Evolutionary conservation across 1,284 basidiomycete genomes (phyloP).

Genomic region (Agroathelia rolfsii): DNA sequence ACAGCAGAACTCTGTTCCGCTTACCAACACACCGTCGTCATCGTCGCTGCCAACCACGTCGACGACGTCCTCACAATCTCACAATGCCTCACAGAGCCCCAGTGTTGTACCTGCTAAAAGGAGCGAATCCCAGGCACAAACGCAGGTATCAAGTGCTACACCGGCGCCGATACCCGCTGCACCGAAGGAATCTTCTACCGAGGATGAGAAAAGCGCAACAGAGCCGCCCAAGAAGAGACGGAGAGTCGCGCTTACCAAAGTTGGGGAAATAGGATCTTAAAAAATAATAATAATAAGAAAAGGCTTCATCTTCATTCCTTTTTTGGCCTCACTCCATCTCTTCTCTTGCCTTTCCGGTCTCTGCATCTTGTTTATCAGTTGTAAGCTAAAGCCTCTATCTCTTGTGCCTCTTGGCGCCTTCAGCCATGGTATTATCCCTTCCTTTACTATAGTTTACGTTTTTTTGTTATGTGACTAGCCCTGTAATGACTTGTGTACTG

Average conservation of each 20-base stretch:
- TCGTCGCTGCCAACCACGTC: conserved; percentile 30
- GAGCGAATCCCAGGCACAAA: conserved; percentile 25
- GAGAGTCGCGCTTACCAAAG: conserved; percentile 68
- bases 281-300: no score
- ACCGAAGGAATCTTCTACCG: conserved; percentile 19
- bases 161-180: conserved; percentile 12
- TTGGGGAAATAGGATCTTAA: conserved; percentile 48
- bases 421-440: no score
- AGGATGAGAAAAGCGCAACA: conserved; percentile 9
- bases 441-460: no score
- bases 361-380: no score
- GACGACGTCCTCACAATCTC: conserved; percentile 23
- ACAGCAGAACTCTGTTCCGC: conserved; percentile 64
- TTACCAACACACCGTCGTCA: conserved; percentile 31
- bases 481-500: no score
- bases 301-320: conserved; percentile 5
- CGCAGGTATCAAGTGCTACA: conserved; percentile 11
- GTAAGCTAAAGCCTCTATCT: no score
- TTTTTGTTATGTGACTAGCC: no score
- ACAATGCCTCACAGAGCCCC: conserved; percentile 26
- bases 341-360: conserved; percentile 1
- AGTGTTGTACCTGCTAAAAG: conserved; percentile 40
- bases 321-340: conserved; percentile 1
- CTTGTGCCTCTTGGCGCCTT: no score
- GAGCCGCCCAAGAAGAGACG: conserved; percentile 84